Evolutionary conservation across 495 filamentous ascomycete species (phyloP).

Genomic region (Aspergillus leporis): DNA sequence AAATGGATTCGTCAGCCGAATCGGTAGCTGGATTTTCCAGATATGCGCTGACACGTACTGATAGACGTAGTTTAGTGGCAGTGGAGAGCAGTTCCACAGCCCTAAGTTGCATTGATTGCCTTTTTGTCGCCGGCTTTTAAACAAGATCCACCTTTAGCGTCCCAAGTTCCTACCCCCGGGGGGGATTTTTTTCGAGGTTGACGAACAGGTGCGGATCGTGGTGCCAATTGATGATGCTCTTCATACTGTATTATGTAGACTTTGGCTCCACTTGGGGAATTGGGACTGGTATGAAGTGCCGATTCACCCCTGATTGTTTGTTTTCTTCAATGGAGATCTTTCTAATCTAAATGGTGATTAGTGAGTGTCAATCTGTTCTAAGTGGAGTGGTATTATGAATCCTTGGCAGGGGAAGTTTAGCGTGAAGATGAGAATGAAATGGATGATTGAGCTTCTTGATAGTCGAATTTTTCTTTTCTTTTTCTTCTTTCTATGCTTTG

Average conservation of each 20-base stretch:
- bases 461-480: not conserved
- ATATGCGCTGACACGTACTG: not conserved
- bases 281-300: not conserved
- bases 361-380: not conserved
- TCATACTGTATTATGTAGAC: not conserved
- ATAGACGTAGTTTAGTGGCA: not conserved
- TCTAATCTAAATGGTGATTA: not conserved
- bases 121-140: not conserved
- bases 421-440: not conserved
- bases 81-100: not conserved
- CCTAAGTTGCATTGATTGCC: not conserved
- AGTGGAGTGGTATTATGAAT: not conserved
- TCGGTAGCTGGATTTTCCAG: not conserved
- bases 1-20: not conserved
- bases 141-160: not conserved
- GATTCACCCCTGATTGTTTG: not conserved
- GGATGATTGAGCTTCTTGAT: not conserved
- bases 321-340: conserved; percentile 6
- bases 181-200: not conserved
- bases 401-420: not conserved
- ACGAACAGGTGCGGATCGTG: not conserved
- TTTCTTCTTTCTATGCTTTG: not conserved
- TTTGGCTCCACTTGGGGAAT: not conserved
- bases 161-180: not conserved
- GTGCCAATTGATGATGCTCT: not conserved